Evolutionary conservation across 805 yeast genomes (phyloP).

Genomic region (Candida broadrunensis): DNA sequence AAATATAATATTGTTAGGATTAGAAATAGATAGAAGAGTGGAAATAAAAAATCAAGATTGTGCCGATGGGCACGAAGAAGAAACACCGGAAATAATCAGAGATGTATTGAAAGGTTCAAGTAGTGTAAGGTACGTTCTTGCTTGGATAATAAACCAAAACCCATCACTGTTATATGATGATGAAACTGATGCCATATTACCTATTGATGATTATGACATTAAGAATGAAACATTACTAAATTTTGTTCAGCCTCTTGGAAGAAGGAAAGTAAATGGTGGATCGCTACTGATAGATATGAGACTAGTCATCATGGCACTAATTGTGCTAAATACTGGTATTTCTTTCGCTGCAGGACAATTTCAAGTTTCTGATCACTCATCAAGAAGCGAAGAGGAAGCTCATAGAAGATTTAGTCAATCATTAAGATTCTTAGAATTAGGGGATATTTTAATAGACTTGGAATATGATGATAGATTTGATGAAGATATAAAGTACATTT

Average conservation of each 20-base stretch:
- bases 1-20: constrained; percentile 52
- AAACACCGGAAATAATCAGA: constrained; percentile 31
- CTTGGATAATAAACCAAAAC: constrained; percentile 50
- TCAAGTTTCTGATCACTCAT: constrained; percentile 3
- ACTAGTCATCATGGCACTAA: constrained; percentile 53
- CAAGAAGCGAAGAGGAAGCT: constrained; percentile 11
- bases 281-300: constrained; percentile 57
- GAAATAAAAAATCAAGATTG: constrained; percentile 22
- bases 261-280: constrained; percentile 56
- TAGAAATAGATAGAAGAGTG: constrained; percentile 46
- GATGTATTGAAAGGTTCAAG: constrained; percentile 55
- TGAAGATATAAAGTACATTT: constrained; percentile 62
- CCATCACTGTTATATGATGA: constrained; percentile 15
- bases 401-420: constrained; percentile 16
- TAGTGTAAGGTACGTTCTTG: constrained; percentile 59
- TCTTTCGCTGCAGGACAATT: constrained; percentile 6
- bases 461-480: constrained; percentile 65
- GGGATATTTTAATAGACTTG: constrained; percentile 51
- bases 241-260: constrained; percentile 65
- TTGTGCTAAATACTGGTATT: constrained; percentile 23
- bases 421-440: constrained; percentile 38
- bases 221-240: constrained; percentile 55
- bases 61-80: constrained; percentile 14
- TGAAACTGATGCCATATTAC: constrained; percentile 2
- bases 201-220: constrained; percentile 38